phyloP scores from a whole-genome alignment of 371 early-diverging fungal genomes.

The Mortierella sp. region DNA sequence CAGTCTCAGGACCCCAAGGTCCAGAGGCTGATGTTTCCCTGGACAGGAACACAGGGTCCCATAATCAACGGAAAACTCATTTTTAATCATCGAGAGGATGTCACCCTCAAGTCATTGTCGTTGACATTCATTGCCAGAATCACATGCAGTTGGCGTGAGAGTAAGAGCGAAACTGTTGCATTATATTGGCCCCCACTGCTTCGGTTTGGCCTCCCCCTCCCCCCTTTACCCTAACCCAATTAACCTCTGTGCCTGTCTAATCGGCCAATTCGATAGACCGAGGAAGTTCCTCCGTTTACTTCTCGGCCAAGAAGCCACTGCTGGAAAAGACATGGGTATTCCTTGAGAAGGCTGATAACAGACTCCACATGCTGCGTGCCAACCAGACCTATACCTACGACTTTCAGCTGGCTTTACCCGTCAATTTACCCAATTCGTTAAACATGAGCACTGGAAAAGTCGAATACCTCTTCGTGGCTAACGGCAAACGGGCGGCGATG shows the following conservation, averaged over 20 bases:
- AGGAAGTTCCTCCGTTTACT: conserved; percentile 18
- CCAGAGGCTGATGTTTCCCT: conserved; percentile 44
- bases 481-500: conserved; percentile 41
- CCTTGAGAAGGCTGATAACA: conserved; percentile 23
- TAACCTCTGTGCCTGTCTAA: neutral
- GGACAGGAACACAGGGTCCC: conserved; percentile 47
- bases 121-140: conserved; percentile 42
- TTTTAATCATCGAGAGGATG: conserved; percentile 34
- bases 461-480: conserved; percentile 39
- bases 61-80: conserved; percentile 47
- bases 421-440: conserved; percentile 46
- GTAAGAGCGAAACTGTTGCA: conserved; percentile 9
- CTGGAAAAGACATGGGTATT: conserved; percentile 47
- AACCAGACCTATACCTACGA: conserved; percentile 44
- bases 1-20: conserved; percentile 27
- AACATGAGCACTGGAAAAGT: conserved; percentile 34
- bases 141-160: conserved; percentile 35
- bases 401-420: conserved; percentile 38
- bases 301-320: conserved; percentile 36
- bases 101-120: conserved; percentile 37
- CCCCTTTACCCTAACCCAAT: no score
- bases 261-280: conserved; percentile 4
- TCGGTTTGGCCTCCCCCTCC: no score
- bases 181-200: neutral
- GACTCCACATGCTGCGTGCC: conserved; percentile 31